Conservation (phyloP, 1,139 yeast species). For the Geotrichum bryndzae region DNA sequence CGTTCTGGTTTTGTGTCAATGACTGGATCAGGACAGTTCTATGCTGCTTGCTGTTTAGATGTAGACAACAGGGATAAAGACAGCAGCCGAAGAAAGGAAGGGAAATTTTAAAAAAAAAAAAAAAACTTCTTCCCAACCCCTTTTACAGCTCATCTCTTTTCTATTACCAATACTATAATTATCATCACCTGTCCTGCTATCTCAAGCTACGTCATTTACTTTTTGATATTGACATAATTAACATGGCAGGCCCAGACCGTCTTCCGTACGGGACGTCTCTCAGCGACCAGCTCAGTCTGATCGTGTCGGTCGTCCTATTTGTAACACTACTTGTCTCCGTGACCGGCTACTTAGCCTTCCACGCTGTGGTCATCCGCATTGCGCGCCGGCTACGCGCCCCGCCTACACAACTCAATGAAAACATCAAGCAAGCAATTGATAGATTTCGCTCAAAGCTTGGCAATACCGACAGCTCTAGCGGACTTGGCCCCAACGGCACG, state of each 20-base stretch:
- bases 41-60: not conserved
- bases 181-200: no score
- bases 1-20: not conserved
- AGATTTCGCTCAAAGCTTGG: not conserved
- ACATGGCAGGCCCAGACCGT: not conserved
- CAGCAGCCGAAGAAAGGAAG: not conserved
- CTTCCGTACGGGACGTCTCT: not conserved
- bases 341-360: slow-evolving; percentile 7
- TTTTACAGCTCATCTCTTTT: not conserved
- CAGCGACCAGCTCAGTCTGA: slow-evolving; percentile 3
- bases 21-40: not conserved
- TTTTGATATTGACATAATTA: not conserved
- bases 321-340: slow-evolving; percentile 12
- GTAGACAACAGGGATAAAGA: not conserved
- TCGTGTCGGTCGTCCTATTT: slow-evolving; percentile 15
- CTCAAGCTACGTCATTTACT: not conserved
- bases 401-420: slow-evolving; percentile 19
- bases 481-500: not conserved
- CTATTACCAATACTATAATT: not conserved
- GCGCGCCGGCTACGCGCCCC: slow-evolving; percentile 30
- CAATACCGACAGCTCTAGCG: not conserved
- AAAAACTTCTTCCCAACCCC: not conserved
- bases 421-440: slow-evolving; percentile 10
- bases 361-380: not conserved
- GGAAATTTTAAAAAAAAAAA: not conserved